Evolutionary conservation across 768 basidiomycete genomes (phyloP).

Genomic region (Podaxis sp.): DNA sequence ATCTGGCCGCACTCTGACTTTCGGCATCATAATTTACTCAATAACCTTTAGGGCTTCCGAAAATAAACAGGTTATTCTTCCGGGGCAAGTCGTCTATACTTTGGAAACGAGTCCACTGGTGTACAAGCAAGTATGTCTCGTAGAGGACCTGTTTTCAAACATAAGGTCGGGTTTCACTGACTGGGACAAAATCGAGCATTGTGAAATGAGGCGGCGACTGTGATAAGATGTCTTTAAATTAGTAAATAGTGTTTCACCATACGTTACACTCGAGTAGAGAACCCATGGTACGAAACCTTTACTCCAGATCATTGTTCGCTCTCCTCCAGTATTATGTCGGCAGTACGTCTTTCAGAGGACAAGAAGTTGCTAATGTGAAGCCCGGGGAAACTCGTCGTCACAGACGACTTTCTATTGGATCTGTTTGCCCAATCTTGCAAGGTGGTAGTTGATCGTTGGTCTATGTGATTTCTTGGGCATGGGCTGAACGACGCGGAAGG

Average conservation of each 20-base stretch:
- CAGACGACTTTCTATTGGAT: constrained; percentile 51
- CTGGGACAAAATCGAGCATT: background rate
- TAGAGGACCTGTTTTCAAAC: too few species aligned
- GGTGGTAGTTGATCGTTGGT: constrained; percentile 88
- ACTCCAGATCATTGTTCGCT: background rate
- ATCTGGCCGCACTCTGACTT: too few species aligned
- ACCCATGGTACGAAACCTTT: background rate
- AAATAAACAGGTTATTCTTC: too few species aligned
- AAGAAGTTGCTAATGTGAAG: background rate
- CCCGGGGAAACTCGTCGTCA: background rate
- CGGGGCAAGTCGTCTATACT: too few species aligned
- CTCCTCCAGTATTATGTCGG: background rate
- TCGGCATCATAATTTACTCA: too few species aligned
- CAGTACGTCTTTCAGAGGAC: background rate
- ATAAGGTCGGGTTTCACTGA: too few species aligned
- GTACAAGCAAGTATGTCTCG: too few species aligned
- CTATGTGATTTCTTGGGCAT: constrained; percentile 64
- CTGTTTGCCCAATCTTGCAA: constrained; percentile 75
- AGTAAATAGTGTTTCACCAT: background rate
- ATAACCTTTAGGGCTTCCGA: too few species aligned
- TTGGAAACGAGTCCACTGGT: too few species aligned
- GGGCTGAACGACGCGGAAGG: constrained; percentile 43
- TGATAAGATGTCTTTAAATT: background rate
- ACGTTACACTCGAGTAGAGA: background rate
- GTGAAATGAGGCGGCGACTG: background rate